phyloP scores from a whole-genome alignment of 768 basidiomycete genomes.

The Auricularia sp. region DNA sequence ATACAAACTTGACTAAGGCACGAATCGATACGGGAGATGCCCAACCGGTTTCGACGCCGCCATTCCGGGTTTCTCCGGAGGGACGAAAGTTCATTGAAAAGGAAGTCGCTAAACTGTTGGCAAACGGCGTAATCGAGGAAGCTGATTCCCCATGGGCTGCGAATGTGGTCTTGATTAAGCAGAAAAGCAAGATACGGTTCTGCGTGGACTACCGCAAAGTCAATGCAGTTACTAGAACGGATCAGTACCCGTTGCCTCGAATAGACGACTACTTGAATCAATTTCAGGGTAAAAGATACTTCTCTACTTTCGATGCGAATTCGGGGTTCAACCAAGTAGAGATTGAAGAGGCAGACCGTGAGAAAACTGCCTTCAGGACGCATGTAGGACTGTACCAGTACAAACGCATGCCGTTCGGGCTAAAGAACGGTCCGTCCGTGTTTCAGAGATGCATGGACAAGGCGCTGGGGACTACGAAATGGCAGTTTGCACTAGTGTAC shows the following conservation, averaged over 20 bases:
- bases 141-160: too few species aligned
- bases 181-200: too few species aligned
- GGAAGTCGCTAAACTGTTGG: too few species aligned
- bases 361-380: conserved; percentile 29
- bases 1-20: too few species aligned
- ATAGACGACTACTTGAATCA: conserved; percentile 21
- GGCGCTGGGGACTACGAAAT: background rate
- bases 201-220: conserved; percentile 21
- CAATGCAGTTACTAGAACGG: conserved; percentile 17
- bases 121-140: too few species aligned
- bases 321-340: conserved; percentile 33
- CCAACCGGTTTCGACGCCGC: too few species aligned
- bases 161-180: too few species aligned
- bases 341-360: conserved; percentile 18
- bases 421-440: conserved; percentile 13
- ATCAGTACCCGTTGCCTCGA: conserved; percentile 21
- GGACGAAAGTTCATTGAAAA: too few species aligned
- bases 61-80: too few species aligned
- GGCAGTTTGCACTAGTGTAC: conserved; percentile 9
- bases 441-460: too few species aligned
- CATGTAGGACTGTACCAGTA: conserved; percentile 35
- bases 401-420: conserved; percentile 31
- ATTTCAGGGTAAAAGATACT: conserved; percentile 20
- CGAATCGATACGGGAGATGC: too few species aligned
- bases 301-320: conserved; percentile 27